A percentile compares a stretch with the other conserved stretches of the same genome.
Evolutionary conservation across 805 yeast species (phyloP).

Genomic region (Saccharomycopsis oosterbeekiorum): DNA sequence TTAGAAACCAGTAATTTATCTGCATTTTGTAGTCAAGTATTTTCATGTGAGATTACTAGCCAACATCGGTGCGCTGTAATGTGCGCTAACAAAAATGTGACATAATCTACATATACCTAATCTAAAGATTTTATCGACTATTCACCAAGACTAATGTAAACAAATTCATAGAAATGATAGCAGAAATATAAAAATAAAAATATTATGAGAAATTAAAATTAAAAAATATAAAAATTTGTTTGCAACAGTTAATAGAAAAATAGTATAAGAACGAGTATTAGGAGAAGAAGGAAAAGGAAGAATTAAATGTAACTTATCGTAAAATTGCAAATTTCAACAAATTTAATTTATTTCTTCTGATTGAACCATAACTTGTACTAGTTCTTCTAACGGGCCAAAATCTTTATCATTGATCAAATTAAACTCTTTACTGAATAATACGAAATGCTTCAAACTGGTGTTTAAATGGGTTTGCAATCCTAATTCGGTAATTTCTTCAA

Average conservation of each 20-base stretch:
- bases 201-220: not conserved
- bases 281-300: too few species aligned
- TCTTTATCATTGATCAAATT: constrained; percentile 67
- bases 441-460: constrained; percentile 90
- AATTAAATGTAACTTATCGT: not conserved
- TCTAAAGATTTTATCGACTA: constrained; percentile 20
- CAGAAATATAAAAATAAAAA: not conserved
- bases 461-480: constrained; percentile 89
- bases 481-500: constrained; percentile 86
- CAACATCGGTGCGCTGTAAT: not conserved
- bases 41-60: not conserved
- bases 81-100: not conserved
- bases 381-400: constrained; percentile 84
- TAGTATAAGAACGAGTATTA: too few species aligned
- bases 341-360: constrained; percentile 21
- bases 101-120: constrained; percentile 25
- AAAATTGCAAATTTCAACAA: not conserved
- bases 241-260: not conserved
- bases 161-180: not conserved
- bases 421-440: constrained; percentile 78
- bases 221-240: not conserved
- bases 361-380: constrained; percentile 59
- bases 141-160: not conserved
- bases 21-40: not conserved
- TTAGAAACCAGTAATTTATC: too few species aligned